Base-by-base conservation (phyloP, 768 basidiomycete species). In the Xerocomellus intermedius region DNA sequence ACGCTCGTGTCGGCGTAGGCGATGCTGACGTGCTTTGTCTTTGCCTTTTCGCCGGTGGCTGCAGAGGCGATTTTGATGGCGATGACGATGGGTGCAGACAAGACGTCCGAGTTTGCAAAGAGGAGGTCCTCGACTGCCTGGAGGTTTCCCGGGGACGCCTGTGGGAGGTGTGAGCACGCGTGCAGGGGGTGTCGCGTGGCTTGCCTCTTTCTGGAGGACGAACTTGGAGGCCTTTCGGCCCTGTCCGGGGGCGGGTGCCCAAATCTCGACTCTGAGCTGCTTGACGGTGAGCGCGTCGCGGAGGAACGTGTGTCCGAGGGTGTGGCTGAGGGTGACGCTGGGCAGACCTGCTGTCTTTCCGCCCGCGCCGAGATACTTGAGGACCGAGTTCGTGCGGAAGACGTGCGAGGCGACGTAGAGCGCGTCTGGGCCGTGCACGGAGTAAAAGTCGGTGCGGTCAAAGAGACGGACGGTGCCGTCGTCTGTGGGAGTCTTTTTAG, bases 251-350 rank as follows among this genome's bases (percentile, higher is more conserved):
- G 90, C 87, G 2, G 89, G 82, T 12, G 72, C 77, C 86, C 92
- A 96, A 44, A 99, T 96, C 70, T 99, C 94, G 5, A 98, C 82
- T 43, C 90, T 82, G 56, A 99, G 81, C 73, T 98, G 96, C 70
- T 85, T 91, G 30, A 82, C 76, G 4, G 97, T 98, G 54, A 99
- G 69, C 0, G 93, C 94, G 45, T 98, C 96, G 28, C 97, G 76
- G 42, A 99, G 73, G 56, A 97, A 85, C 36, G 78, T 78, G 61
- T 91, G 89, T 0, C 94, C 94, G 17, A 93, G 83, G 16, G 81
- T 82, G 53, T 78, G 73, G 66, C 84, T 91, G 52, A 99, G 77
- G 0, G 81, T 83, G 46, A 97, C 93, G 50, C 86, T 87, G 0
- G 91, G 85, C 1, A 97, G 75, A 3, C 84, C 83, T 0, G 77